Conservation (phyloP, 805 yeast genomes). For the Zygoascus ofunaensis region DNA sequence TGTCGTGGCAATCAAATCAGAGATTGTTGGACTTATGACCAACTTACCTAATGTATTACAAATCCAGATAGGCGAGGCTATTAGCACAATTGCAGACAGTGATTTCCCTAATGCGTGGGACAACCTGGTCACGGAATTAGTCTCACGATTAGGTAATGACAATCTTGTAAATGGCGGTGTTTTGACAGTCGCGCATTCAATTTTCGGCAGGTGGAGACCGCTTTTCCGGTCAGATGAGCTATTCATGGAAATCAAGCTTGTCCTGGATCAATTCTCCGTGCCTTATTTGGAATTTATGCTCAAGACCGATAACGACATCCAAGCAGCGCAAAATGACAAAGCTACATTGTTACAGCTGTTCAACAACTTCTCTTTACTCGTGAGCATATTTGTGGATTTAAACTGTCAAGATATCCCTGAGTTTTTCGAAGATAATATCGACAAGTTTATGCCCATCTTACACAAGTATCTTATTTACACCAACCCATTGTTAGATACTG, state of each 20-base stretch:
- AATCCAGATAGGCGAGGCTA: conserved; percentile 90
- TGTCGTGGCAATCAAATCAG: conserved; percentile 57
- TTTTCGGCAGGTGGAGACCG: conserved; percentile 95
- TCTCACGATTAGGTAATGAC: conserved; percentile 58
- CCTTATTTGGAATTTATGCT: conserved; percentile 70
- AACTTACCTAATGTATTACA: conserved; percentile 64
- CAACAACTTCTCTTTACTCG: conserved; percentile 59
- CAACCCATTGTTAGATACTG: conserved; percentile 47
- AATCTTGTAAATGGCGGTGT: conserved; percentile 76
- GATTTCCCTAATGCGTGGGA: conserved; percentile 94
- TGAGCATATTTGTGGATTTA: conserved; percentile 83
- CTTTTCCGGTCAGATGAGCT: conserved; percentile 83
- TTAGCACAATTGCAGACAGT: conserved; percentile 85
- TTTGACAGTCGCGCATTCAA: conserved; percentile 85
- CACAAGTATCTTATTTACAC: conserved; percentile 68
- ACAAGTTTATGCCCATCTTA: conserved; percentile 65
- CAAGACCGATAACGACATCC: conserved; percentile 58
- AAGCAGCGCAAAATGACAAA: conserved; percentile 35
- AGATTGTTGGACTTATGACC: conserved; percentile 82
- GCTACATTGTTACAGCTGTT: conserved; percentile 48
- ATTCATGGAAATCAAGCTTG: conserved; percentile 78
- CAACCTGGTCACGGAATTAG: conserved; percentile 48
- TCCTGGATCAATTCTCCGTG: conserved; percentile 67
- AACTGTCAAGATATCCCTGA: conserved; percentile 98
- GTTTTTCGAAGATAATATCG: conserved; percentile 86